These are phyloP conservation scores for Rhizoctonia solani DNA, from an alignment of 1,284 basidiomycete genomes.

Conservation along the genomic window DNA sequence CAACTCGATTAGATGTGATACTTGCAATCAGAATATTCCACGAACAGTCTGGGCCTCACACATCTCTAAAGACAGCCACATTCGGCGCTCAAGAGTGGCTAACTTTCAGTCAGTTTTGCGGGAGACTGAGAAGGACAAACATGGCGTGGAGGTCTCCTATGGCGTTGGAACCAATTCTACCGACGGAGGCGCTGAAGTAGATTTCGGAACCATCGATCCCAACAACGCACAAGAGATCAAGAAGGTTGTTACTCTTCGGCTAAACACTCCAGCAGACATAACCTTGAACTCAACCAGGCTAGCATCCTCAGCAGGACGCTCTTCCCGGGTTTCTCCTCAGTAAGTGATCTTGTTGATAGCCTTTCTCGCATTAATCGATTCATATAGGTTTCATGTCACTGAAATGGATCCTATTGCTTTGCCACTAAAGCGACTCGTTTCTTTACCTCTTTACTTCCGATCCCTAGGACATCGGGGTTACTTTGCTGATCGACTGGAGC, in stretches of 20 bases:
- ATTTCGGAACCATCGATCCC: constrained; percentile 51
- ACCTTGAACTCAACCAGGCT: constrained; percentile 29
- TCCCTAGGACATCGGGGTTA: constrained; percentile 49
- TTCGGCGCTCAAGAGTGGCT: constrained; percentile 47
- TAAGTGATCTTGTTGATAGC: not conserved
- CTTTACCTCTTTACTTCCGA: constrained; percentile 36
- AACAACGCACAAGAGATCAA: constrained; percentile 34
- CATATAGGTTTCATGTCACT: constrained; percentile 36
- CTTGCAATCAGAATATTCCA: constrained; percentile 48
- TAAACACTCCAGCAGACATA: constrained; percentile 36
- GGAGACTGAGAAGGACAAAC: constrained; percentile 53
- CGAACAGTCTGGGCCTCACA: constrained; percentile 43
- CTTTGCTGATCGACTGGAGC: constrained; percentile 51
- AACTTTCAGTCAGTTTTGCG: constrained; percentile 49
- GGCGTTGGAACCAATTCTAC: constrained; percentile 28
- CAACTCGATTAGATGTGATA: constrained; percentile 47
- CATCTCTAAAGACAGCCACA: constrained; percentile 45
- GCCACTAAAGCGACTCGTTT: constrained; percentile 3
- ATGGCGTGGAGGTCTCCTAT: constrained; percentile 47
- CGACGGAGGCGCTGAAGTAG: constrained; percentile 43
- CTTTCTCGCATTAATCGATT: not conserved
- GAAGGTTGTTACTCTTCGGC: constrained; percentile 38
- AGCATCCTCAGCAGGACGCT: constrained; percentile 29
- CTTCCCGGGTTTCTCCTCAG: constrained; percentile 21
- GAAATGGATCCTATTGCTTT: constrained; percentile 11